Evolutionary conservation across 495 filamentous ascomycete species (phyloP), one percentile per base, ranked within the genome.

Genomic region (Hyaloscypha bicolor): DNA sequence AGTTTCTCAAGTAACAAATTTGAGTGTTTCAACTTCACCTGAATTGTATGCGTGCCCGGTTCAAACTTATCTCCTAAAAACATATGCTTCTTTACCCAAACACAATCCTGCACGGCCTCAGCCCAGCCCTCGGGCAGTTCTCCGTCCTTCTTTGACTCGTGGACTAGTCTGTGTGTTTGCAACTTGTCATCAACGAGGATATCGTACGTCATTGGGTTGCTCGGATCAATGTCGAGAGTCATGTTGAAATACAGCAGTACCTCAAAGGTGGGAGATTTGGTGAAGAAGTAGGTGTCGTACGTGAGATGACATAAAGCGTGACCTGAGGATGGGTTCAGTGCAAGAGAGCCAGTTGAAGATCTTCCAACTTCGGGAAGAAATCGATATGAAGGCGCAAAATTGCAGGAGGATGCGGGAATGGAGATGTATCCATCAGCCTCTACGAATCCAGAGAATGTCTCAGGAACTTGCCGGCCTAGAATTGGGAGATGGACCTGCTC

Each of bases 241-340:
- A 89, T 87, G 62, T 84, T 83, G 25, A 88, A 81, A 65, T 82
- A 81, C 9, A 91, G 75, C 0, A 83, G 87, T 57, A 91, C 76
- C 63, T 87, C 88, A 57, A 83, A 81, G 5, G 76, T 76, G 9
- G 80, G 73, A 62, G 73, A 65, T 51, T 79, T 75, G 14, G 85
- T 84, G 75, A 89, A 91, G 39, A 87, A 69, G 75, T 90, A 90
- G 19, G 91, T 67, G 68, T 86, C 79, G 72, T 90, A 91, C 63
- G 87, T 83, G 9, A 91, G 78, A 29, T 78, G 77, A 16, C 86
- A 85, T 0, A 80, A 81, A 12, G 77, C 72, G 3, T 73, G 63
- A 16, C 80, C 79, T 29, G 76, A 74, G 35, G 78, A 77, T 5
- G 84, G 82, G 72, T 79, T 76, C 35, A 91, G 80, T 6, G 85